Conservation (phyloP, 371 early-diverging fungal genomes). For the Blyttiomyces sp. region DNA sequence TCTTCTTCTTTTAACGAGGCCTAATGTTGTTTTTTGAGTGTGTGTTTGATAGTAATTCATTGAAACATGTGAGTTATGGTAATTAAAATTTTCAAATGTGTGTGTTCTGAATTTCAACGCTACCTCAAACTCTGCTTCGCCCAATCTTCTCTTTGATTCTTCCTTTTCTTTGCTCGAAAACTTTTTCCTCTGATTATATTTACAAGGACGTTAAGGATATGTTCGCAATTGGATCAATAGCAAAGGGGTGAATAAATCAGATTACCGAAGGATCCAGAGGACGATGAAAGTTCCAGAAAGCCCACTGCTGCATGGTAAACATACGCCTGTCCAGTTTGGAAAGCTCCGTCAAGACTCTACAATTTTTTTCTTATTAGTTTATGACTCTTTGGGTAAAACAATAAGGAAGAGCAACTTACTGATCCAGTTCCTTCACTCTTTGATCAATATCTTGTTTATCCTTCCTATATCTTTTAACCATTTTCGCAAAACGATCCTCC, state of each 20-base stretch:
- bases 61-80: no score
- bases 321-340: conserved; percentile 26
- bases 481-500: conserved; percentile 25
- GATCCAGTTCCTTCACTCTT: conserved; percentile 19
- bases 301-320: conserved; percentile 32
- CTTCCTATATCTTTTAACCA: conserved; percentile 20
- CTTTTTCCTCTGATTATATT: neutral
- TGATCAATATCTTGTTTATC: conserved; percentile 25
- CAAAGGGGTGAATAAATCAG: neutral
- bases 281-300: conserved; percentile 34
- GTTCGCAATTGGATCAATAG: neutral
- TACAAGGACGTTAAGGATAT: neutral
- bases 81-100: no score
- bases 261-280: conserved; percentile 18
- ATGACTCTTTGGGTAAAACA: neutral
- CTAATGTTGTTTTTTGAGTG: neutral
- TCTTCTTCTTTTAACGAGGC: conserved; percentile 16
- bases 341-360: conserved; percentile 5
- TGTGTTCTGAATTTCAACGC: neutral
- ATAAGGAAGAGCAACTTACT: conserved; percentile 12
- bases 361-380: neutral
- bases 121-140: conserved; percentile 13
- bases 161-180: conserved; percentile 5
- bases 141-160: conserved; percentile 2
- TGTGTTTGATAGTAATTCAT: neutral